Evolutionary conservation across 805 yeast genomes (phyloP), one percentile per base, ranked within the genome.

Genomic region (Metschnikowia henanensis): DNA sequence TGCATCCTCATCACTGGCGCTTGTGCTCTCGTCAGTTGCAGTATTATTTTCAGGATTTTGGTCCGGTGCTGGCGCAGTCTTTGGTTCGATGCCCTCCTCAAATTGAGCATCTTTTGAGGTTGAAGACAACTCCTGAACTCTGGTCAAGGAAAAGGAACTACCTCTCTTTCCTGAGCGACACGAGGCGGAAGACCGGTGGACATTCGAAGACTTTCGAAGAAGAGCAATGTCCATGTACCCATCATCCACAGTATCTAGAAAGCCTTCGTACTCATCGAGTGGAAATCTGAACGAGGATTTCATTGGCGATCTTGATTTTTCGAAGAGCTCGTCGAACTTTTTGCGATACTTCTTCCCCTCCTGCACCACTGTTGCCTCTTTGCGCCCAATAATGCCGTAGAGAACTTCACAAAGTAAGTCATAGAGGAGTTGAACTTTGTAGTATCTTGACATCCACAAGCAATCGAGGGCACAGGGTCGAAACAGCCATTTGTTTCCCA

Each of bases 401-500:
- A 86, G 62, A 0, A 80, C 80, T 57, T 87, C 94, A 37, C 80
- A 66, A 38, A 85, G 77, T 55, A 85, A 68, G 54, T 84, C 89
- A 58, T 83, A 83, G 21, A 87, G 65, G 39, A 86, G 64, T 2
- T 92, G 91, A 19, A 86, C 72, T 47, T 83, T 83, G 56, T 81
- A 84, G 47, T 79, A 72, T 52, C 83, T 82, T 2, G 91, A 74
- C 55, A 83, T 71, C 26, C 81, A 60, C 51, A 85, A 66, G 36
- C 81, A 72, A 51, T 84, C 89, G 30, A 84, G 68, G 0, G 85
- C 77, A 0, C 86, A 81, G 0, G 94, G 92, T 1, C 77, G 69
- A 30, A 86, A 62, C n/a, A 73, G 63, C 92, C 92, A 85, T 53
- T 77, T 82, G 41, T 83, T 79, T 20, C 88, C 88, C 18, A 87